Percentiles rank a stretch among this genome's conserved stretches.
These are phyloP conservation scores for Lagerstroemia speciosa DNA, from an alignment of 345 rosid genomes.

Conservation along the genomic window DNA sequence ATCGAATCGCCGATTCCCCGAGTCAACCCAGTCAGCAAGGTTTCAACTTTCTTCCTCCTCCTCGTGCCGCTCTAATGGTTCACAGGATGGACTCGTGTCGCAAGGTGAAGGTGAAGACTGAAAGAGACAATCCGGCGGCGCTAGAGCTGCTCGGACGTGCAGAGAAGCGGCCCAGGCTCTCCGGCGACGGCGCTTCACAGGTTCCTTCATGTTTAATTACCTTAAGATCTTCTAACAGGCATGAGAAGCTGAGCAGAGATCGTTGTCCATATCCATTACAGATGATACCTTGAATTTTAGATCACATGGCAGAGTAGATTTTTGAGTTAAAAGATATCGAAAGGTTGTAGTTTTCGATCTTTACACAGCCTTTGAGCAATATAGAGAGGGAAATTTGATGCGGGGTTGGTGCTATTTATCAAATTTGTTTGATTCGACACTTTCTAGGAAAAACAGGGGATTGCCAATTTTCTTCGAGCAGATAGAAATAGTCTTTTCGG, in stretches of 20 bases:
- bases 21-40: neutral
- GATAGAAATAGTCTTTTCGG: neutral
- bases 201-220: slow-evolving; percentile 11
- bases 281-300: neutral
- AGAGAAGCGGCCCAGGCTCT: slow-evolving; percentile 28
- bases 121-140: slow-evolving; percentile 26
- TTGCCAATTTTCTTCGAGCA: neutral
- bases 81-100: slow-evolving; percentile 30
- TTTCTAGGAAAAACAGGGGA: neutral
- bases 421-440: neutral
- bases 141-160: slow-evolving; percentile 22
- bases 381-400: neutral
- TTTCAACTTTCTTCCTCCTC: slow-evolving; percentile 1
- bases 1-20: neutral
- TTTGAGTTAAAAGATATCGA: neutral
- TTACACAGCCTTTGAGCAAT: neutral
- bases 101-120: slow-evolving; percentile 25
- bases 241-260: neutral
- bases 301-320: neutral
- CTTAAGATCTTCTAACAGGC: neutral
- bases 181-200: slow-evolving; percentile 18
- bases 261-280: neutral
- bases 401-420: neutral
- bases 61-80: slow-evolving; percentile 26
- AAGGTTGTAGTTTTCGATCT: too few relatives aligned